Percentiles rank a stretch among this genome's conserved stretches.
phyloP scores from a whole-genome alignment of 495 filamentous ascomycete genomes.

The Penicillium diatomitis region DNA sequence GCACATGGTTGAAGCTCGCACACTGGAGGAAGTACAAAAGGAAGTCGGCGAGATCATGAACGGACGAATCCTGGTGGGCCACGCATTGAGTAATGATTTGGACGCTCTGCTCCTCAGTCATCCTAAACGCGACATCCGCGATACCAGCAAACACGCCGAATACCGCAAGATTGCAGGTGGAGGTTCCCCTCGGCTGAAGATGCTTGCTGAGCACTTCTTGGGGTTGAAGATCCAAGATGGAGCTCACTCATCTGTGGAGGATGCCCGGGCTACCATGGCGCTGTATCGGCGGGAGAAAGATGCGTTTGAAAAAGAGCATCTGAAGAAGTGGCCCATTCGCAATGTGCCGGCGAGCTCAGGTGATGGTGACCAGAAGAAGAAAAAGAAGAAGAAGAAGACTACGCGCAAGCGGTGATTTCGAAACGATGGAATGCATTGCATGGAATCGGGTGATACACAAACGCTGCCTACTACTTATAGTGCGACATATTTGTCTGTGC shows the following conservation, averaged over 20 bases:
- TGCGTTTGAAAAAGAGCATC: conserved; percentile 72
- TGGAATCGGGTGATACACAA: too few relatives aligned
- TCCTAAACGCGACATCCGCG: conserved; percentile 65
- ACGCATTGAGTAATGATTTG: conserved; percentile 83
- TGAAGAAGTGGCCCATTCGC: conserved; percentile 49
- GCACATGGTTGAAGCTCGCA: conserved; percentile 57
- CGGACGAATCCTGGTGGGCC: conserved; percentile 71
- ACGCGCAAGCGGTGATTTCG: conserved; percentile 35
- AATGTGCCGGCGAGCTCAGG: conserved; percentile 30
- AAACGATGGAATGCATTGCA: too few relatives aligned
- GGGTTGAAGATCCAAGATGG: conserved; percentile 78
- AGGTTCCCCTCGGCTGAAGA: conserved; percentile 66
- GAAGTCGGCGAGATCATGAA: conserved; percentile 63
- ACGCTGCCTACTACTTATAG: not conserved
- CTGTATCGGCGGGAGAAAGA: conserved; percentile 73
- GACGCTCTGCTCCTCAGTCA: conserved; percentile 67
- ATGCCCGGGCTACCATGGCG: conserved; percentile 82
- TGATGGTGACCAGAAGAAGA: conserved; percentile 36
- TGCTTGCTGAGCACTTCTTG: conserved; percentile 66
- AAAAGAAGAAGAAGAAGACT: conserved; percentile 47
- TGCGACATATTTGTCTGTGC: not conserved
- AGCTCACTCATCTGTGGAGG: conserved; percentile 69
- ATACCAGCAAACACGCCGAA: conserved; percentile 68
- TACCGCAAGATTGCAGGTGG: conserved; percentile 70
- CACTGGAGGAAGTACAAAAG: conserved; percentile 65